Evolutionary conservation across 2,329 filamentous ascomycete species (phyloP), one percentile per base, ranked within the genome.

Genomic region (Colletotrichum sublineola): DNA sequence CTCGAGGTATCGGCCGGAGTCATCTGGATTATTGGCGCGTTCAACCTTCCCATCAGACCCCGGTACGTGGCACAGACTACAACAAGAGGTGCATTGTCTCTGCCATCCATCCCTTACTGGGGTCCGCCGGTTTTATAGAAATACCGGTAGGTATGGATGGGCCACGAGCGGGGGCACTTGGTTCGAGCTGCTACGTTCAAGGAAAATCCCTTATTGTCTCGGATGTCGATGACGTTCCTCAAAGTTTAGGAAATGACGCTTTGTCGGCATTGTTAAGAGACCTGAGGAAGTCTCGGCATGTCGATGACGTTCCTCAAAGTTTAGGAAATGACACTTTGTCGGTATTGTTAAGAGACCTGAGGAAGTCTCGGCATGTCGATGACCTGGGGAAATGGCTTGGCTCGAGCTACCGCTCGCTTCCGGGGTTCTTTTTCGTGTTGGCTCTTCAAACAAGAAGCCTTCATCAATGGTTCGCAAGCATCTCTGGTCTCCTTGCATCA

Each of bases 171-270:
- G 63, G 58, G 57, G 52, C 60, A 44, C n/a, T 46, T 36, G 40
- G 14, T 46, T 29, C 20, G 42, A 31, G 36, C 44, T 42, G n/a
- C 5, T 53, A 44, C 18, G 8, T 48, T n/a, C 60, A 42, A 63
- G 52, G 68, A 33, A 63, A 68, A 29, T n/a, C 40, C 69, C 38
- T 69, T 63, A 58, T 56, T 72, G 66, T 72, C 46, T 64, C 69
- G 33, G 66, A 42, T 64, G 53, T 46, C 40, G 46, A 69, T 40
- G 60, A 33, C 52, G 53, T 33, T 40, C 40, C 58, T 63, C 53
- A 14, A 64, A 38, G 46, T 60, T 24, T 31, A 42, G 15, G 7
- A 56, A 55, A 24, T 24, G 9, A 36, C 48, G 42, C 65, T 52
- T 60, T 58, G 65, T 66, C 20, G 46, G 46, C 66, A 72, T 72